phyloP scores from a whole-genome alignment of 352 stramenopile genomes.

The Aphanomyces astaci region DNA sequence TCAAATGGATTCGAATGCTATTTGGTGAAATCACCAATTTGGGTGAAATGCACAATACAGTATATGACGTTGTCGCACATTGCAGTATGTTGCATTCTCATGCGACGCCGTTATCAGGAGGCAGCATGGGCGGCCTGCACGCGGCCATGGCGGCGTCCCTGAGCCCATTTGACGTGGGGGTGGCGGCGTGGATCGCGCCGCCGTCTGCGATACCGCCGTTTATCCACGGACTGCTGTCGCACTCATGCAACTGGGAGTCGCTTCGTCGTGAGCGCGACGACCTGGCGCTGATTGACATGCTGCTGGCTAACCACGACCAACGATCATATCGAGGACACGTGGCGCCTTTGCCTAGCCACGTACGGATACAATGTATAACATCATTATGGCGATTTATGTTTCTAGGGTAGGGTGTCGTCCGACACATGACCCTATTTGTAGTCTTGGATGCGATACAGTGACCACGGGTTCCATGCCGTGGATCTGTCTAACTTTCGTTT shows the following conservation, averaged over 20 bases:
- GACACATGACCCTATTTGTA: background rate
- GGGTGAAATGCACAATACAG: too few species aligned
- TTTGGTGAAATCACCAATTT: too few species aligned
- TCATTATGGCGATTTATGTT: background rate
- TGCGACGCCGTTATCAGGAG: conserved; percentile 28
- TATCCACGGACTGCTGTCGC: conserved; percentile 59
- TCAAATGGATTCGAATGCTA: too few species aligned
- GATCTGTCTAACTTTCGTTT: too few species aligned
- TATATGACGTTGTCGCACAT: too few species aligned
- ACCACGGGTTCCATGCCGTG: too few species aligned
- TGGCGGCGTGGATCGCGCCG: conserved; percentile 59
- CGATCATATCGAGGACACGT: background rate
- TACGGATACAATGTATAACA: too few species aligned
- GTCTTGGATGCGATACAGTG: too few species aligned
- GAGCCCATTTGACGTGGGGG: conserved; percentile 56
- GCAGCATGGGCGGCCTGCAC: conserved; percentile 70
- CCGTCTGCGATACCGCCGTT: conserved; percentile 65
- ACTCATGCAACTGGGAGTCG: conserved; percentile 67
- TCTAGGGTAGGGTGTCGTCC: background rate
- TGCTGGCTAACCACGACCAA: conserved; percentile 39
- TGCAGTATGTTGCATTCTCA: too few species aligned
- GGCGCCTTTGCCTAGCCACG: too few species aligned
- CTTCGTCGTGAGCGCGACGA: conserved; percentile 57
- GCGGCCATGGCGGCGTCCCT: conserved; percentile 68
- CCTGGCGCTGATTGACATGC: conserved; percentile 57